A percentile compares a stretch with the other conserved stretches of the same genome.
Evolutionary conservation across 164 flowering plant genomes (phyloP).

Genomic region (Protea cynaroides): DNA sequence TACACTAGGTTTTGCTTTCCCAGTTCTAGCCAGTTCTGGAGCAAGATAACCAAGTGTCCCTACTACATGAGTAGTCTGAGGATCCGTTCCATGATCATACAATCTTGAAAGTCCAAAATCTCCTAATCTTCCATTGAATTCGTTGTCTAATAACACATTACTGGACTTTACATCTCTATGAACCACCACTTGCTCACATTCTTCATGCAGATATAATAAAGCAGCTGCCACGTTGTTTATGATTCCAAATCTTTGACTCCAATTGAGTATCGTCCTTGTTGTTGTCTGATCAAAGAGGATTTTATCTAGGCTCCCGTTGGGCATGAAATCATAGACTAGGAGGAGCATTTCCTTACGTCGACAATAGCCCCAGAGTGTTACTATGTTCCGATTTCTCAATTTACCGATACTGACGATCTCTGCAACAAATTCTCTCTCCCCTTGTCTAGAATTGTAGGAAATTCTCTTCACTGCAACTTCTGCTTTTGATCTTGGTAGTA

Average conservation of each 20-base stretch:
- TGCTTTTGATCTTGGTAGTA: conserved; percentile 11
- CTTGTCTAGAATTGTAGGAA: conserved; percentile 37
- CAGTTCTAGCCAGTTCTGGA: conserved; percentile 39
- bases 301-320: conserved; percentile 46
- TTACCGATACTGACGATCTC: conserved; percentile 41
- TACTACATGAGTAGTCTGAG: conserved; percentile 35
- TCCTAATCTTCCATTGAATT: too few relatives aligned
- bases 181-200: conserved; percentile 46
- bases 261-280: conserved; percentile 15
- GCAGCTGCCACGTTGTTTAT: conserved; percentile 31
- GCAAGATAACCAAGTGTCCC: too few relatives aligned
- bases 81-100: conserved; percentile 32
- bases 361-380: conserved; percentile 40
- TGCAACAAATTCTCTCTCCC: conserved; percentile 35
- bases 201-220: conserved; percentile 39
- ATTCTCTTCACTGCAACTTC: conserved; percentile 42
- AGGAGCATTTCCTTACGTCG: conserved; percentile 34
- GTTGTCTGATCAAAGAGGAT: conserved; percentile 15
- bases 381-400: too few relatives aligned
- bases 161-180: conserved; percentile 48
- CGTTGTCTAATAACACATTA: conserved; percentile 38
- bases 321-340: conserved; percentile 43
- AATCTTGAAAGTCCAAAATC: conserved; percentile 41
- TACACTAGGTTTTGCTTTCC: conserved; percentile 30
- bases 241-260: conserved; percentile 26